These are phyloP conservation scores for Bocquillonia castaneifolia DNA, from an alignment of 441 rosid species.

Conservation along the genomic window DNA sequence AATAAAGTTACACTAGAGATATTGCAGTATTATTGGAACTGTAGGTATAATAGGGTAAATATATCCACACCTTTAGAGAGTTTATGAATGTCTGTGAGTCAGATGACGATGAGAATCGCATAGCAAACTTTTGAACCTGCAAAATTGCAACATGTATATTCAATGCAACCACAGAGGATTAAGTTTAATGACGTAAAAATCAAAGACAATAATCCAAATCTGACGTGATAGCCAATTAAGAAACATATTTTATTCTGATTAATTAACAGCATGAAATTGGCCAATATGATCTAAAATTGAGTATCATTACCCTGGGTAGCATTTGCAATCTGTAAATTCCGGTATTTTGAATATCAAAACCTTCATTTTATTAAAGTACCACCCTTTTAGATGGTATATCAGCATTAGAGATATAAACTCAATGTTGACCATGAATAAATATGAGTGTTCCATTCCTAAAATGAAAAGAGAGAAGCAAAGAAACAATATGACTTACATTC, in stretches of 20 bases:
- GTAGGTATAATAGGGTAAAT: not conserved
- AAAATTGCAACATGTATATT: not conserved
- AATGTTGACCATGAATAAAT: too few relatives aligned
- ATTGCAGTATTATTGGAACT: not conserved
- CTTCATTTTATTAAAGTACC: too few relatives aligned
- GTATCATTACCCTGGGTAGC: not conserved
- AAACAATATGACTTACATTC: too few relatives aligned
- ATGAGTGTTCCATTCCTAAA: too few relatives aligned
- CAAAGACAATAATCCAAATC: not conserved
- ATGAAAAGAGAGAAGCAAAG: too few relatives aligned
- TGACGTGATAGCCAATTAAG: not conserved
- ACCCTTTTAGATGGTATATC: too few relatives aligned
- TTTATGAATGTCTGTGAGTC: conserved; percentile 17
- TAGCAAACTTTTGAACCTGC: conserved; percentile 29
- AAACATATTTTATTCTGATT: not conserved
- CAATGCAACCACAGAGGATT: not conserved
- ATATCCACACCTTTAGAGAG: conserved; percentile 14
- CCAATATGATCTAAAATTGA: not conserved
- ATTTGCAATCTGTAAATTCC: too few relatives aligned
- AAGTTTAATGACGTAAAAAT: not conserved
- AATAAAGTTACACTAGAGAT: not conserved
- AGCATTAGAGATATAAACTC: too few relatives aligned
- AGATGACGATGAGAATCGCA: conserved; percentile 19
- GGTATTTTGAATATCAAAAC: too few relatives aligned
- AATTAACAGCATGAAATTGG: not conserved